Conservation (phyloP, 108 stramenopile genomes). For the Skeletonema menzelii region DNA sequence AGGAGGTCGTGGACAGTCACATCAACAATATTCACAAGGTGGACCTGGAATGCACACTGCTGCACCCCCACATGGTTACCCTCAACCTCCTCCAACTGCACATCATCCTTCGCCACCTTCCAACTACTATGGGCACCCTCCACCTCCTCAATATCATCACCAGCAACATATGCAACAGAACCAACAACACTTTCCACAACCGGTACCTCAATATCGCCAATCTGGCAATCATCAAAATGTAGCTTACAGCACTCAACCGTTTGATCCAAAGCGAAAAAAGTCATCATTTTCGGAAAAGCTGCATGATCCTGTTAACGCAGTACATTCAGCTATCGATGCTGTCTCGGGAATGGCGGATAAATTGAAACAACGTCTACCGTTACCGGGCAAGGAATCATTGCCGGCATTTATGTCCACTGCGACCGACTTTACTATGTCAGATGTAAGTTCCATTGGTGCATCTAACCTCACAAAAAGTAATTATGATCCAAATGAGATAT, state of each 20-base stretch:
- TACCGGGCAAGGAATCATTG: constrained; percentile 18
- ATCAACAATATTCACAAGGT: background rate
- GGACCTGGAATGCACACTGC: background rate
- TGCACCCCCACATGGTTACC: background rate
- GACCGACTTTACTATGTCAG: constrained; percentile 42
- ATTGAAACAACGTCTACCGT: background rate
- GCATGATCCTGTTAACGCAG: background rate
- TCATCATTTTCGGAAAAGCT: constrained; percentile 7
- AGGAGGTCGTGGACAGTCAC: constrained; percentile 7
- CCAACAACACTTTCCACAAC: constrained; percentile 18
- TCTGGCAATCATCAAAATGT: background rate
- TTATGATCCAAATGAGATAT: constrained; percentile 2
- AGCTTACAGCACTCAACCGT: background rate
- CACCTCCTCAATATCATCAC: background rate
- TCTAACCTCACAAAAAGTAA: background rate
- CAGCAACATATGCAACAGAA: constrained; percentile 26
- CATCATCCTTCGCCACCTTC: constrained; percentile 6
- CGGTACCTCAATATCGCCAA: constrained; percentile 1
- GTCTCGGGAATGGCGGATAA: background rate
- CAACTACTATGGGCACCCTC: constrained; percentile 11
- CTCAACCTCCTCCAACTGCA: background rate
- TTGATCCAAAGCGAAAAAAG: constrained; percentile 8
- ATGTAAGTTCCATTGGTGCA: constrained; percentile 24
- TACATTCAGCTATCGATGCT: background rate
- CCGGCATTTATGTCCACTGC: constrained; percentile 25